Base-by-base conservation (phyloP, 2,329 filamentous ascomycete species). In the Colletotrichum tabaci region DNA sequence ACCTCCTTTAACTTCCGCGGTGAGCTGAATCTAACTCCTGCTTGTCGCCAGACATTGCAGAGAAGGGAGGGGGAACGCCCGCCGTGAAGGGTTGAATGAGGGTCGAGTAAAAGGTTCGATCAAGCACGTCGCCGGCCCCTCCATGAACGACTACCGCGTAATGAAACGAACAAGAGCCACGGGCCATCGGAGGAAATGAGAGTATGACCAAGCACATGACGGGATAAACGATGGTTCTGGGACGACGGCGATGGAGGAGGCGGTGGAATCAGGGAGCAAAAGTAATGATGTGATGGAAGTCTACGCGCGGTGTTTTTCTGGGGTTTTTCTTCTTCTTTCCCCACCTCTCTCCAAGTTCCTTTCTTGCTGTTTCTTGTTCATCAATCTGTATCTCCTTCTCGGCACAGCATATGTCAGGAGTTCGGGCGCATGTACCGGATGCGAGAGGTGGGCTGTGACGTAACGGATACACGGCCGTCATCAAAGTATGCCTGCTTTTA, bases 381-480 rank as follows among this genome's bases (percentile, higher is more conserved):
- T 10, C 35, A 38, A 38, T 38, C 35, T 38, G 35, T 38, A 38
- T 38, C 35, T 16, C 4, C 30, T n/a, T 55, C 35, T 56, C 30
- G 35, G 53, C 53, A 40, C n/a, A 56, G 53, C 53, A 56, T 40
- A 35, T 56, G 30, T 40, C 53, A 21, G 53, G 53, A 56, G 53
- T 56, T 56, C 12, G n/a, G 53, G 53, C 53, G 53, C 9, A 21
- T 56, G 35, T 13, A 15, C 53, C 10, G 18, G 53, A 38, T 35
- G 30, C 52, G 9, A 18, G 13, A 38, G 4, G 21, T n/a, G 21
- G 10, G 2, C 1, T 26, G 53, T 21, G 18, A 18, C 16, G 30
- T 55, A 30, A 38, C 16, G 18, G 21, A 40, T 10, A 38, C 18
- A 40, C 10, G 5, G 38, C 2, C 9, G 35, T 3, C 3, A 38